A percentile compares a stretch with the other conserved stretches of the same genome.
These are phyloP conservation scores for Sicyos baderoa DNA, from an alignment of 306 rosid species.

Conservation along the genomic window DNA sequence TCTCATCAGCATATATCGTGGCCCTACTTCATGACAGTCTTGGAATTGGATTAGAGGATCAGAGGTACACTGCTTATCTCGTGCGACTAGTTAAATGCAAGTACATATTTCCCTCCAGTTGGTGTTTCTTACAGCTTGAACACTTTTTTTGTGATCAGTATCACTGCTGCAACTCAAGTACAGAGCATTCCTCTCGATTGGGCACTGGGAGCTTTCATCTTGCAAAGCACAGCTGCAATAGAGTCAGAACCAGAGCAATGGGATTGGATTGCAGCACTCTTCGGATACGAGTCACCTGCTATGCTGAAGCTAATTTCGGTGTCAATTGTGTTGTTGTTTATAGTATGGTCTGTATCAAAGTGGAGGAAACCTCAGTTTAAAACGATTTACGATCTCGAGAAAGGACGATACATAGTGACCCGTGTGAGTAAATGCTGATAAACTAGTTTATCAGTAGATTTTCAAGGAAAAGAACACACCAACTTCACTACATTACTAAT, in stretches of 20 bases:
- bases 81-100: background rate
- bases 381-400: slow-evolving; percentile 79
- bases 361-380: slow-evolving; percentile 86
- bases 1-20: slow-evolving; percentile 88
- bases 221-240: slow-evolving; percentile 54
- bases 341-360: slow-evolving; percentile 76
- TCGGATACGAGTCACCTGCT: slow-evolving; percentile 43
- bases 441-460: slow-evolving; percentile 3
- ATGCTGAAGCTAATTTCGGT: slow-evolving; percentile 47
- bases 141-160: slow-evolving; percentile 39
- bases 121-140: slow-evolving; percentile 22
- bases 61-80: slow-evolving; percentile 40
- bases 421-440: slow-evolving; percentile 44
- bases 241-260: slow-evolving; percentile 29
- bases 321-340: slow-evolving; percentile 50
- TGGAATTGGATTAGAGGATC: slow-evolving; percentile 73
- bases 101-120: background rate
- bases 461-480: slow-evolving; percentile 4
- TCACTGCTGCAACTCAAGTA: slow-evolving; percentile 63
- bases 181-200: slow-evolving; percentile 78
- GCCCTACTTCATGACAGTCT: slow-evolving; percentile 93
- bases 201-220: slow-evolving; percentile 94
- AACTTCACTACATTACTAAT: background rate
- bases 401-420: slow-evolving; percentile 78
- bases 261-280: slow-evolving; percentile 44